A percentile compares a stretch with the other conserved stretches of the same genome.
phyloP scores from a whole-genome alignment of 768 basidiomycete genomes.

The Xerocomellus amylosporus region DNA sequence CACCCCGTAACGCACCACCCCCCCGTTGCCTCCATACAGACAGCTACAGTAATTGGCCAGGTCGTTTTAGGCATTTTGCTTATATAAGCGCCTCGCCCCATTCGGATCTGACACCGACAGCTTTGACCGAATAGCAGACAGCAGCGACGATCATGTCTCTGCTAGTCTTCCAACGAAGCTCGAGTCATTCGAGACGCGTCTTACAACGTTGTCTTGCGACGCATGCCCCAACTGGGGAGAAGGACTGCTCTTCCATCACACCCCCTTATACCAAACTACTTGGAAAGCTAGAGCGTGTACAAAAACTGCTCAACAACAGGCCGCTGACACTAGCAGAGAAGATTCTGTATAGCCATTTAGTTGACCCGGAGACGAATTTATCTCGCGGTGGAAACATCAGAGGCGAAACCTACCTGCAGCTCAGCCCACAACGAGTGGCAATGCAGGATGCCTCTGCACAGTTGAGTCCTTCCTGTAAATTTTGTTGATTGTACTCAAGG shows the following conservation, averaged over 20 bases:
- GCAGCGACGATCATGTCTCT: conserved; percentile 18
- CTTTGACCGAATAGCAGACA: not conserved
- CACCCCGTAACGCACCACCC: too few relatives aligned
- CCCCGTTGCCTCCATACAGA: too few relatives aligned
- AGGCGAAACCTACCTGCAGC: conserved; percentile 87
- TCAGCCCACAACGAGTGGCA: conserved; percentile 89
- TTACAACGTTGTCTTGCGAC: conserved; percentile 37
- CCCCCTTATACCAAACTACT: conserved; percentile 79
- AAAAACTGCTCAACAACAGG: conserved; percentile 60
- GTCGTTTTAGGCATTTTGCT: too few relatives aligned
- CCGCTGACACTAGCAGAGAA: conserved; percentile 97
- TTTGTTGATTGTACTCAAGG: conserved; percentile 12
- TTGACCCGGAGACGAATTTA: conserved; percentile 71
- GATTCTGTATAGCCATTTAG: conserved; percentile 91
- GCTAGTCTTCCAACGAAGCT: conserved; percentile 18
- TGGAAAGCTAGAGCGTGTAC: conserved; percentile 66
- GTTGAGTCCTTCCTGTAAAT: conserved; percentile 45
- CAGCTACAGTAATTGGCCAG: too few relatives aligned
- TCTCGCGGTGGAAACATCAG: conserved; percentile 64
- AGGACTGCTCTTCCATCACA: conserved; percentile 70
- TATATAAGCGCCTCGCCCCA: too few relatives aligned
- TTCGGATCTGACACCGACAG: too few relatives aligned
- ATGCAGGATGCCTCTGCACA: conserved; percentile 96
- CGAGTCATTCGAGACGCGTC: conserved; percentile 18
- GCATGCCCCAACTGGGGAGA: conserved; percentile 42